A percentile compares a stretch with the other conserved stretches of the same genome.
These are phyloP conservation scores for Selaginella tamariscina DNA, from an alignment of 75 land plant species.

Conservation along the genomic window DNA sequence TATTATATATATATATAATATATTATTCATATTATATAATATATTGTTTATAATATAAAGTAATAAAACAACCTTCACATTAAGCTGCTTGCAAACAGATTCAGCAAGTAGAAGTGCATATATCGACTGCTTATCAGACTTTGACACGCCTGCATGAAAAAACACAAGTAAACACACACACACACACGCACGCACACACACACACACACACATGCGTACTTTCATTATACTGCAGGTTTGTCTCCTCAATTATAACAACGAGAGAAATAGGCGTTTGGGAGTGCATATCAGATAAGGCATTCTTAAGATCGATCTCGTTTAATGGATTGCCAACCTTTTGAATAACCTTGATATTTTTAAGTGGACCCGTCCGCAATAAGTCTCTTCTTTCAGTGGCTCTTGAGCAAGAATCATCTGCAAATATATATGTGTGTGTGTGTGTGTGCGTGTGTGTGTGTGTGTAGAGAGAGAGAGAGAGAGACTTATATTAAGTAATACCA, in stretches of 20 bases:
- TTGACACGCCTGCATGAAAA: constrained; percentile 49
- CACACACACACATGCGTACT: constrained; percentile 25
- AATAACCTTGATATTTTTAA: background rate
- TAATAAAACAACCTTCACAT: constrained; percentile 40
- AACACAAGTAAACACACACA: constrained; percentile 11
- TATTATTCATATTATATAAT: no score
- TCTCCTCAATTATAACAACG: constrained; percentile 58
- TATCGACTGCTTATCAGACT: constrained; percentile 62
- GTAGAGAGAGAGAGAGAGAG: no score
- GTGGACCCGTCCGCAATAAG: background rate
- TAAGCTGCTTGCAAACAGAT: constrained; percentile 48
- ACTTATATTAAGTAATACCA: background rate
- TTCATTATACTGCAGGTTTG: constrained; percentile 42
- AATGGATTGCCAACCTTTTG: constrained; percentile 7
- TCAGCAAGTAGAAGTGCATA: constrained; percentile 79
- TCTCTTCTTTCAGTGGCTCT: background rate
- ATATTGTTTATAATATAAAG: no score
- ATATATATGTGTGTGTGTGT: background rate
- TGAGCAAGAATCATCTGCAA: background rate
- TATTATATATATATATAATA: no score
- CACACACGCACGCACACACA: background rate
- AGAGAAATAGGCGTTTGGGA: constrained; percentile 43
- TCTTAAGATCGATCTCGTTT: background rate
- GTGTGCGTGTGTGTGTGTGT: no score
- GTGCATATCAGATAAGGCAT: background rate